Percentiles rank a stretch among this genome's conserved stretches.
These are phyloP conservation scores for Mariannaea sp. DNA, from an alignment of 2,329 filamentous ascomycete species.

Conservation along the genomic window DNA sequence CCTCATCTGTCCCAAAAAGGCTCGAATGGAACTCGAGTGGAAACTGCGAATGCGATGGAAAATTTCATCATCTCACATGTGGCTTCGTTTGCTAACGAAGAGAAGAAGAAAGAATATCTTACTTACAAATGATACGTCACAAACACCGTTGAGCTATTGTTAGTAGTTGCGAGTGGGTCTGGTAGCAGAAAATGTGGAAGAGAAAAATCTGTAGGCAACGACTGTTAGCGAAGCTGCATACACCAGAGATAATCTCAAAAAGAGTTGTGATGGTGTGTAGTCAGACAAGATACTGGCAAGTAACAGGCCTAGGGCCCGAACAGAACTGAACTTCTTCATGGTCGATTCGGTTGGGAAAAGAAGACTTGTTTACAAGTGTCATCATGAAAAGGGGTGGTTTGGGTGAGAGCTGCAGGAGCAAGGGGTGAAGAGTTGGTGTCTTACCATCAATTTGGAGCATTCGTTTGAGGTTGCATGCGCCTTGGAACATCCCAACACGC, in stretches of 20 bases:
- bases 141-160: slow-evolving; percentile 17
- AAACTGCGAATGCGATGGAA: slow-evolving; percentile 85
- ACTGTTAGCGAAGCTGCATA: slow-evolving; percentile 30
- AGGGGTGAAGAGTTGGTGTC: slow-evolving; percentile 20
- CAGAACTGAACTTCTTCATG: slow-evolving; percentile 76
- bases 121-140: slow-evolving; percentile 27
- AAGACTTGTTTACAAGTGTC: slow-evolving; percentile 74
- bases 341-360: slow-evolving; percentile 89
- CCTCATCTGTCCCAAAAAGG: slow-evolving; percentile 72
- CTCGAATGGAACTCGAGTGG: slow-evolving; percentile 75
- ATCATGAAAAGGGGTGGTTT: slow-evolving; percentile 59
- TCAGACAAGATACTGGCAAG: slow-evolving; percentile 93
- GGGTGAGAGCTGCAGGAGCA: slow-evolving; percentile 25
- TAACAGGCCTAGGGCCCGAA: slow-evolving; percentile 77
- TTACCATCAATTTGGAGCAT: slow-evolving; percentile 31
- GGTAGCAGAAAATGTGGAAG: slow-evolving; percentile 10
- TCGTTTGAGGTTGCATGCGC: neutral
- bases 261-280: slow-evolving; percentile 27
- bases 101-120: slow-evolving; percentile 11
- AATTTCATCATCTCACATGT: slow-evolving; percentile 67
- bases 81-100: neutral
- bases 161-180: slow-evolving; percentile 4
- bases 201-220: slow-evolving; percentile 22
- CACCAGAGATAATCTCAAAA: slow-evolving; percentile 3
- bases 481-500: slow-evolving; percentile 13